phyloP scores from a whole-genome alignment of 2,329 filamentous ascomycete species.

The Aspergillus sp. region DNA sequence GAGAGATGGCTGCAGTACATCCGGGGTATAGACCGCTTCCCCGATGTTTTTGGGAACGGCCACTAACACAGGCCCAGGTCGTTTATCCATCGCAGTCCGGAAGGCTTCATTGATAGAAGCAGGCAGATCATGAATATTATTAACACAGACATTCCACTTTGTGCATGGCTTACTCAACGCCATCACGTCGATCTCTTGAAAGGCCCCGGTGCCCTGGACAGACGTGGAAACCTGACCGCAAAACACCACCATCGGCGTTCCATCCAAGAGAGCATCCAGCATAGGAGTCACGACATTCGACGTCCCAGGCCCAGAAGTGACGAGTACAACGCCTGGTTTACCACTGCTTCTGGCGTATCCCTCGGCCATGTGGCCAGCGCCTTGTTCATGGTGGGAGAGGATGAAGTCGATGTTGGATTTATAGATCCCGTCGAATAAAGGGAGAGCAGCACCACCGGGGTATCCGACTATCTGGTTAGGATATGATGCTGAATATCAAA shows the following conservation, averaged over 20 bases:
- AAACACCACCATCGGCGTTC: conserved; percentile 90
- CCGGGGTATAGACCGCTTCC: conserved; percentile 52
- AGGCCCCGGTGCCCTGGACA: conserved; percentile 85
- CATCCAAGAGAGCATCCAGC: conserved; percentile 87
- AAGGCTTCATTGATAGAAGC: conserved; percentile 91
- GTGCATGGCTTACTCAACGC: conserved; percentile 88
- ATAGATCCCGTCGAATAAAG: conserved; percentile 95
- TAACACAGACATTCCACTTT: conserved; percentile 97
- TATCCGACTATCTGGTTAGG: conserved; percentile 60
- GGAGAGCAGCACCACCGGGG: conserved; percentile 86
- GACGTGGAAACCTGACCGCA: conserved; percentile 81
- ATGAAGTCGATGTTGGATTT: conserved; percentile 93
- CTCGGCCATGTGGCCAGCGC: conserved; percentile 95
- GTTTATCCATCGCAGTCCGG: conserved; percentile 85
- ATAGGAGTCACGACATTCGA: conserved; percentile 93
- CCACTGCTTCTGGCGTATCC: conserved; percentile 87
- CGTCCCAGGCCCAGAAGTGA: conserved; percentile 89
- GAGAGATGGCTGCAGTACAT: conserved; percentile 55
- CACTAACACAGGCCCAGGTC: conserved; percentile 86
- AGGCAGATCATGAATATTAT: conserved; percentile 82
- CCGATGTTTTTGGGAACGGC: conserved; percentile 84
- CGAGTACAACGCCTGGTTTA: conserved; percentile 86
- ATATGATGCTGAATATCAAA: background rate
- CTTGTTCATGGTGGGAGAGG: conserved; percentile 88
- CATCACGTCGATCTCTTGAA: conserved; percentile 88